Percentiles rank a stretch among this genome's conserved stretches.
Evolutionary conservation across 2,329 filamentous ascomycete species (phyloP).

Genomic region (Aulographum hederae): DNA sequence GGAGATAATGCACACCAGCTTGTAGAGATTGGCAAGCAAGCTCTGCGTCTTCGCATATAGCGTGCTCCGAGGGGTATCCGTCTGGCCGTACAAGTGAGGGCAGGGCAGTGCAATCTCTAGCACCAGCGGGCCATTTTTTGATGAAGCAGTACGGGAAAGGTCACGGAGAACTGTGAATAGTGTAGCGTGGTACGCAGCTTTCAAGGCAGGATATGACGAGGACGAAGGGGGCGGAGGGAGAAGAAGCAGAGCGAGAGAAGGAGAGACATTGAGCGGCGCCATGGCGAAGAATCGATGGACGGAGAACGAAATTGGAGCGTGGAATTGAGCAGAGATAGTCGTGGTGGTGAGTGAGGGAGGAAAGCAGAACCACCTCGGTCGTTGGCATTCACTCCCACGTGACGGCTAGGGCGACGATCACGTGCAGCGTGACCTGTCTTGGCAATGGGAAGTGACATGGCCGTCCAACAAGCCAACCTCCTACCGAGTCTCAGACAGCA

Average conservation of each 20-base stretch:
- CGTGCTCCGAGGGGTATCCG: conserved; percentile 35
- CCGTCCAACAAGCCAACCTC: no score
- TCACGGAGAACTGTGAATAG: conserved; percentile 23
- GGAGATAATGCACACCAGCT: conserved; percentile 55
- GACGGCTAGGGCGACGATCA: no score
- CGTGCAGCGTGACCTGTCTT: no score
- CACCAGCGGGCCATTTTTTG: conserved; percentile 16
- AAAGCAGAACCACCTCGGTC: no score
- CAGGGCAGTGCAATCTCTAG: conserved; percentile 45
- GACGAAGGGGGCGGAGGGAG: conserved; percentile 25
- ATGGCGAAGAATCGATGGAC: no score
- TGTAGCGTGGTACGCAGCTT: conserved; percentile 23
- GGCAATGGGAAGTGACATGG: no score
- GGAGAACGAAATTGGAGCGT: no score
- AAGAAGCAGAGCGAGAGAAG: conserved; percentile 23
- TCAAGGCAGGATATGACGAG: conserved; percentile 20
- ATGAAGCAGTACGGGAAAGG: conserved; percentile 15
- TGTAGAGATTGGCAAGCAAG: conserved; percentile 62
- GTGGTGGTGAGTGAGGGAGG: no score
- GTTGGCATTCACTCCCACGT: no score
- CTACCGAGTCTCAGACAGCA: no score
- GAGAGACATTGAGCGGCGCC: no score
- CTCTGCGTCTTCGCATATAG: conserved; percentile 52
- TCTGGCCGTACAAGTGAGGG: conserved; percentile 36
- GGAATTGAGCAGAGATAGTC: no score